Percentiles rank a stretch among this genome's conserved stretches.
These are phyloP conservation scores for Lodderomyces pseudojiufengensis DNA, from an alignment of 1,139 yeast species.

Conservation along the genomic window DNA sequence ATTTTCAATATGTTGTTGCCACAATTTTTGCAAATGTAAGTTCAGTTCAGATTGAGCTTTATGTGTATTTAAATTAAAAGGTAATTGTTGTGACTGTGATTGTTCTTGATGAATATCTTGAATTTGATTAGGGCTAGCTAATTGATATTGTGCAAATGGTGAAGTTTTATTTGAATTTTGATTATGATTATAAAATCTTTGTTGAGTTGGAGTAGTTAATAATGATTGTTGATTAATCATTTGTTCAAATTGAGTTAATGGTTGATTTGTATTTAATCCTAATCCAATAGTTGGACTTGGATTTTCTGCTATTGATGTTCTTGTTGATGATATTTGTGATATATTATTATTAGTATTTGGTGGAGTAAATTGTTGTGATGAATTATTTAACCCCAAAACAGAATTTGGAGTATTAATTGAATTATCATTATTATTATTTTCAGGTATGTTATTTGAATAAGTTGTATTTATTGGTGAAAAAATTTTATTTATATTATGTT, in stretches of 20 bases:
- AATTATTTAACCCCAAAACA: slow-evolving; percentile 5
- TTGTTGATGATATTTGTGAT: slow-evolving; percentile 1
- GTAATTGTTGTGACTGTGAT: slow-evolving; percentile 3
- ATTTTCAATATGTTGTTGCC: slow-evolving; percentile 3
- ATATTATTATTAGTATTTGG: slow-evolving; percentile 1
- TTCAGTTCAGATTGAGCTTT: slow-evolving; percentile 9
- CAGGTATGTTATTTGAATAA: not conserved
- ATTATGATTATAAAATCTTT: slow-evolving; percentile 1
- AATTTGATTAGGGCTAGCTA: slow-evolving; percentile 8
- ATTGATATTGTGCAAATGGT: slow-evolving; percentile 5
- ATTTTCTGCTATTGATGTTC: slow-evolving; percentile 3
- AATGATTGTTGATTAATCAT: slow-evolving; percentile 2
- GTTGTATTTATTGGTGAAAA: slow-evolving; percentile 13
- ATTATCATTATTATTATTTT: slow-evolving; percentile 1
- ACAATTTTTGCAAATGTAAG: slow-evolving; percentile 7
- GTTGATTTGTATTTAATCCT: slow-evolving; percentile 8
- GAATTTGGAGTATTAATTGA: slow-evolving; percentile 7
- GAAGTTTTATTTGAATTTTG: slow-evolving; percentile 1
- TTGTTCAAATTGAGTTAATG: not conserved
- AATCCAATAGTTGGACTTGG: slow-evolving; percentile 11
- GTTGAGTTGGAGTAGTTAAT: not conserved
- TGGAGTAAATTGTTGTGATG: slow-evolving; percentile 10
- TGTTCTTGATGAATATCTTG: slow-evolving; percentile 10
- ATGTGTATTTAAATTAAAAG: not conserved
- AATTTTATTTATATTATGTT: slow-evolving; percentile 1